These are phyloP conservation scores for Phaeosphaeriaceae sp. DNA, from an alignment of 2,329 filamentous ascomycete species.

Conservation along the genomic window DNA sequence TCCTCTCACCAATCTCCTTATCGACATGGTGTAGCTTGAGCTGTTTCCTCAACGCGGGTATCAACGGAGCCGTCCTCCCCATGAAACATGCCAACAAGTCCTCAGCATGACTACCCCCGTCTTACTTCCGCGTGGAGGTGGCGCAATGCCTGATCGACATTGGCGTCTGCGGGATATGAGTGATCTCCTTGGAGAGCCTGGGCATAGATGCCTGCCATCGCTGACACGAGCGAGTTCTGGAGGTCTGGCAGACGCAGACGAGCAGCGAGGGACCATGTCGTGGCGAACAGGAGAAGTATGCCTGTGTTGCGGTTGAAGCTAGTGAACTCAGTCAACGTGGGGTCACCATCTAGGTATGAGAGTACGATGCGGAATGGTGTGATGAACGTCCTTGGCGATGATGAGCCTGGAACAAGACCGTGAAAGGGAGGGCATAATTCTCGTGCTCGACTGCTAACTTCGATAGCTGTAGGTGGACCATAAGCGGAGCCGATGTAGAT, in stretches of 20 bases:
- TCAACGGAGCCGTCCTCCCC: neutral
- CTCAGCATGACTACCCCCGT: slow-evolving; percentile 7
- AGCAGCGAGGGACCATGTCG: slow-evolving; percentile 14
- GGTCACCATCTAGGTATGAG: slow-evolving; percentile 5
- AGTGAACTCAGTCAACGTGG: neutral
- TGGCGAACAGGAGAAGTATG: slow-evolving; percentile 10
- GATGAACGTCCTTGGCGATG: neutral
- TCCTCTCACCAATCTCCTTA: neutral
- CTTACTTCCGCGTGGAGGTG: slow-evolving; percentile 2
- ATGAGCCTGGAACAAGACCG: neutral
- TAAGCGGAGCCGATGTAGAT: slow-evolving; percentile 1
- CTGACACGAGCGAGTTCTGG: slow-evolving; percentile 8
- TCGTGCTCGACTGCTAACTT: slow-evolving; percentile 3
- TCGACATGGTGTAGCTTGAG: neutral
- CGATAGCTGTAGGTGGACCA: neutral
- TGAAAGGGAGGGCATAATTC: neutral
- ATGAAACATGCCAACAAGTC: slow-evolving; percentile 14
- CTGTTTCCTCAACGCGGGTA: neutral
- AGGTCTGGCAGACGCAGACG: slow-evolving; percentile 5
- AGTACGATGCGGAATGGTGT: slow-evolving; percentile 5
- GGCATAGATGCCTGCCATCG: slow-evolving; percentile 3
- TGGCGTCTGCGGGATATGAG: neutral
- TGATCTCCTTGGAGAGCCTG: neutral
- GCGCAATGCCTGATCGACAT: neutral
- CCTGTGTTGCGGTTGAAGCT: neutral